Evolutionary conservation across 306 rosid genomes (phyloP), one percentile per base, ranked within the genome.

Genomic region (Nissolia schottii): DNA sequence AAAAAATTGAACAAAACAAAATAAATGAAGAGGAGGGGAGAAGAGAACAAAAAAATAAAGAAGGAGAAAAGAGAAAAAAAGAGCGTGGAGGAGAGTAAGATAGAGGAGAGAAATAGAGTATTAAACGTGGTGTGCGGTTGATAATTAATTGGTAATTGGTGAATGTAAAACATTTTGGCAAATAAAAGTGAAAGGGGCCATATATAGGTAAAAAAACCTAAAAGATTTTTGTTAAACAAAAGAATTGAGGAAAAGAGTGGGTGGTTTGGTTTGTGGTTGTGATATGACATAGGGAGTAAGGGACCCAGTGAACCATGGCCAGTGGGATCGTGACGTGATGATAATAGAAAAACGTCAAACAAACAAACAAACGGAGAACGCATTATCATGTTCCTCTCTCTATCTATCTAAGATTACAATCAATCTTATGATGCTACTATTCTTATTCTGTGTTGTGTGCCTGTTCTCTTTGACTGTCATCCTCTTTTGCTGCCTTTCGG

Each of bases 281-380:
- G 64, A 38, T 55, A 40, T 38, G 75, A 55, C 16, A 13, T 34
- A 8, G 38, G 15, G 53, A 15, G 40, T 0, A 53, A 8, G 38
- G 53, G 64, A 9, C 51, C 37, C 1, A 23, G 14, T 22, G 6
- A 3, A n/a, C 12, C n/a, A 20, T 2, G 5, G 9, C 32, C 19
- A 69, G 51, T 69, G 64, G 64, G 16, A 70, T 70, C 37, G 54
- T 35, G 22, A 12, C 14, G 32, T 37, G 28, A 54, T 38, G 28
- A 70, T 15, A 71, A 56, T 56, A 40, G 28, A 27, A 56, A 56
- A 40, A 55, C 45, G 66, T 41, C n/a, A 71, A 71, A 70, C 34
- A 2, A 32, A 34, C 9, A 67, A 20, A 19, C 3, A 51, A 68
- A 68, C 63, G 22, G 24, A 51, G 24, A n/a, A 68, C 2, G 34